Evolutionary conservation across 306 rosid genomes (phyloP).

Genomic region (Hippophae gyantsensis): DNA sequence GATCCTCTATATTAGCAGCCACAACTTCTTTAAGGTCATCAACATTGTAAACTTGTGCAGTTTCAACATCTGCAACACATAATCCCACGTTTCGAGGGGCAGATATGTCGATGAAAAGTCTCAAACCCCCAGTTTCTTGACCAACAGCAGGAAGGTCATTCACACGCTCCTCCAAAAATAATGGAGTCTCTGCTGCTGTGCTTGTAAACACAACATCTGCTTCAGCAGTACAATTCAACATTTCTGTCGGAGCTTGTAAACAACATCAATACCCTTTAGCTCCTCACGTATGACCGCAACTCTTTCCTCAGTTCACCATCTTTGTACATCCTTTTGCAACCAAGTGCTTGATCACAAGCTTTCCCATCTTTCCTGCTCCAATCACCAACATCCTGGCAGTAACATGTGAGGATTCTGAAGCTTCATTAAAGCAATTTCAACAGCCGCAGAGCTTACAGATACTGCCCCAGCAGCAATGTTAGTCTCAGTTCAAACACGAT

Average conservation of each 20-base stretch:
- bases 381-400: slow-evolving; percentile 60
- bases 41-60: no score
- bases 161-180: no score
- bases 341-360: slow-evolving; percentile 45
- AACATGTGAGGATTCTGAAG: slow-evolving; percentile 48
- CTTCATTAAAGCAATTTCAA: slow-evolving; percentile 76
- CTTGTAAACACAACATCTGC: no score
- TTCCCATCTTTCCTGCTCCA: slow-evolving; percentile 95
- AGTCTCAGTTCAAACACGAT: slow-evolving; percentile 82
- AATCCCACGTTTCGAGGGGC: no score
- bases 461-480: slow-evolving; percentile 89
- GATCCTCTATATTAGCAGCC: no score
- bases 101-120: no score
- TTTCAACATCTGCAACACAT: no score
- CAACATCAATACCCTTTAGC: slow-evolving; percentile 50
- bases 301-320: slow-evolving; percentile 70
- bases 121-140: no score
- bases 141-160: no score
- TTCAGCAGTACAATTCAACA: slow-evolving; percentile 9
- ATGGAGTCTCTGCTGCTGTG: no score
- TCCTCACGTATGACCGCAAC: slow-evolving; percentile 62
- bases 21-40: no score
- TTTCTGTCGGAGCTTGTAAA: slow-evolving; percentile 67
- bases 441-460: slow-evolving; percentile 89
- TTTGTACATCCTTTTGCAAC: slow-evolving; percentile 50